phyloP scores from a whole-genome alignment of 1,284 basidiomycete genomes.

The Phlebopus sp. region DNA sequence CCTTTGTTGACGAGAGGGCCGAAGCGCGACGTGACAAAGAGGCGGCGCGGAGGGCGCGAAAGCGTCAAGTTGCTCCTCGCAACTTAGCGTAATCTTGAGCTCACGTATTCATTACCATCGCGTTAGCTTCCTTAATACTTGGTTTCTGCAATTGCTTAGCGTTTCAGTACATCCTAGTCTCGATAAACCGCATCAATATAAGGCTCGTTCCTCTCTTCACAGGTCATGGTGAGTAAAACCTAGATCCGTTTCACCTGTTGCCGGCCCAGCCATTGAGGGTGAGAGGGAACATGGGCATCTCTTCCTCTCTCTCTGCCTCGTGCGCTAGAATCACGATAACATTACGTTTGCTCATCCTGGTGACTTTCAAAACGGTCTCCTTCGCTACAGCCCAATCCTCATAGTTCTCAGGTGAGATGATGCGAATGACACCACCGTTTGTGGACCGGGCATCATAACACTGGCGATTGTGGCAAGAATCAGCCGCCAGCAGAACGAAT shows the following conservation, averaged over 20 bases:
- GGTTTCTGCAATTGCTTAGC: too few species aligned
- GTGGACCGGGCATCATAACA: conserved; percentile 13
- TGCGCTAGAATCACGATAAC: conserved; percentile 7
- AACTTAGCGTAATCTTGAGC: too few species aligned
- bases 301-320: conserved; percentile 1
- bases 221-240: too few species aligned
- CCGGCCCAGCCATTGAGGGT: conserved; percentile 1
- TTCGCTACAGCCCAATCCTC: conserved; percentile 3
- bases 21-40: conserved; percentile 46
- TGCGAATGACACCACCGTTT: neutral
- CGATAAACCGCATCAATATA: too few species aligned
- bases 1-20: conserved; percentile 59
- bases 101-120: conserved; percentile 3
- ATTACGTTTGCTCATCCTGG: conserved; percentile 7
- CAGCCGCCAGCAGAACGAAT: conserved; percentile 17
- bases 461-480: conserved; percentile 16
- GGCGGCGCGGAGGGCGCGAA: conserved; percentile 42
- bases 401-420: conserved; percentile 6
- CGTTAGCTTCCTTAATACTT: neutral
- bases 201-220: too few species aligned
- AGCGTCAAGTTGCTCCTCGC: neutral
- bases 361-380: conserved; percentile 5
- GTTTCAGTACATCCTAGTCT: too few species aligned
- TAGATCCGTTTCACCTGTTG: neutral
- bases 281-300: conserved; percentile 7